These are phyloP conservation scores for Lasiosphaeria ovina DNA, from an alignment of 495 filamentous ascomycete species.

Conservation along the genomic window DNA sequence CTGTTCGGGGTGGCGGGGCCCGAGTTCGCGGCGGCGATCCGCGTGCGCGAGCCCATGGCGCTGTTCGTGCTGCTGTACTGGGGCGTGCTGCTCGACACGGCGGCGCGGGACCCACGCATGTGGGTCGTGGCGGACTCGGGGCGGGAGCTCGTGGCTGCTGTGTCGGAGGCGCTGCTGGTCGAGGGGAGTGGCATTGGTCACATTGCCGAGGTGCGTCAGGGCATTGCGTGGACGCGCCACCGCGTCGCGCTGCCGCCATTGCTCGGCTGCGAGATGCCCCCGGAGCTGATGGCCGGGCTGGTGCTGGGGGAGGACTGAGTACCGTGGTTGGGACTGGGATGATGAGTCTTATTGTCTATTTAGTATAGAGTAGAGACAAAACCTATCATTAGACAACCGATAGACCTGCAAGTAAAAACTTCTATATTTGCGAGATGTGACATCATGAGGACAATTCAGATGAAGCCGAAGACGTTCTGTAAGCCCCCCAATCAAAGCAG, in stretches of 20 bases:
- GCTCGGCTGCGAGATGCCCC: background rate
- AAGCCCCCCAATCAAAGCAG: background rate
- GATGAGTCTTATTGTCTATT: too few relatives aligned
- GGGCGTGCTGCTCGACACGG: constrained; percentile 6
- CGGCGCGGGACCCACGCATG: background rate
- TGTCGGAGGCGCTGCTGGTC: background rate
- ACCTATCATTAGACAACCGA: too few relatives aligned
- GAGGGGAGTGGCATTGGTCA: background rate
- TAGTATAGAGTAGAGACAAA: too few relatives aligned
- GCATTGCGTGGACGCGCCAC: constrained; percentile 11
- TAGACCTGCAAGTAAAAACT: too few relatives aligned
- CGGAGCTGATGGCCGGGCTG: background rate
- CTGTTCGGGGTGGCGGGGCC: constrained; percentile 1
- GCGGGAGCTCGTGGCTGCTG: background rate
- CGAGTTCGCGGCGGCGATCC: background rate
- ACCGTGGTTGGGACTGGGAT: too few relatives aligned
- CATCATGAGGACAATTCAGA: too few relatives aligned
- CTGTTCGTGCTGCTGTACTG: constrained; percentile 11
- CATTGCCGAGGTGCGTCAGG: background rate
- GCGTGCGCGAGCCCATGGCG: constrained; percentile 6
- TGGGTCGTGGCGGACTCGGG: background rate
- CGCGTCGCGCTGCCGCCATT: constrained; percentile 1
- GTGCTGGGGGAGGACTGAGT: background rate
- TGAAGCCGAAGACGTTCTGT: too few relatives aligned
- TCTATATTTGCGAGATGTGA: too few relatives aligned